Evolutionary conservation across 495 filamentous ascomycete species (phyloP).

Genomic region (Neurospora terricola): DNA sequence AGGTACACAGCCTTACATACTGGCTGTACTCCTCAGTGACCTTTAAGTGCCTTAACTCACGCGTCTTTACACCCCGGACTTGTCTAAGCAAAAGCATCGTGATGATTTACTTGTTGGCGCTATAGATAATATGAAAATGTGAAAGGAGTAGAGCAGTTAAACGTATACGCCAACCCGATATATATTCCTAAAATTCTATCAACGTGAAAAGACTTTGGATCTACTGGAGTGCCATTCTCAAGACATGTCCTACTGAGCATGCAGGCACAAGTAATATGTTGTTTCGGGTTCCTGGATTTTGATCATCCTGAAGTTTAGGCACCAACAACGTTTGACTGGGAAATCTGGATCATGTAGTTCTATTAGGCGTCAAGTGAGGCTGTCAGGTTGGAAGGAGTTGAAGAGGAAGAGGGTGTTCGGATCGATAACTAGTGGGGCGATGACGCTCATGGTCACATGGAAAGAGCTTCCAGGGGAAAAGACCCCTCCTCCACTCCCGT

Average conservation of each 20-base stretch:
- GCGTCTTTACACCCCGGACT: neutral
- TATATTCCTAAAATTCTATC: neutral
- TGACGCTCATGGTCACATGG: slow-evolving; percentile 8
- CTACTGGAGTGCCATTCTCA: neutral
- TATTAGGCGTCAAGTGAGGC: neutral
- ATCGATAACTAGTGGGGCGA: slow-evolving; percentile 1
- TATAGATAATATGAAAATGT: neutral
- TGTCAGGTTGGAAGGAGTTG: neutral
- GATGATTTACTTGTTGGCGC: neutral
- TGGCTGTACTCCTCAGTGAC: neutral
- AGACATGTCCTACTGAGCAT: neutral
- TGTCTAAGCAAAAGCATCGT: neutral
- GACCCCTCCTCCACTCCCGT: too few species aligned
- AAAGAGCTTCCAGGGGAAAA: neutral
- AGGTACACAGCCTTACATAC: neutral
- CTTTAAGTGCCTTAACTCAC: neutral
- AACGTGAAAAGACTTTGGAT: neutral
- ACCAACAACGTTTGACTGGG: neutral
- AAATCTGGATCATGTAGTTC: neutral
- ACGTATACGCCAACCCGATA: neutral
- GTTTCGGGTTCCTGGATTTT: neutral
- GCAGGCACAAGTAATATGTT: neutral
- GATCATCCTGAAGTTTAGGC: neutral
- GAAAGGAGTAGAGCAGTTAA: neutral
- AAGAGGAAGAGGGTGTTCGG: neutral